Conservation (phyloP, 2,329 filamentous ascomycete genomes). For the Bimuria novae-zelandiae region DNA sequence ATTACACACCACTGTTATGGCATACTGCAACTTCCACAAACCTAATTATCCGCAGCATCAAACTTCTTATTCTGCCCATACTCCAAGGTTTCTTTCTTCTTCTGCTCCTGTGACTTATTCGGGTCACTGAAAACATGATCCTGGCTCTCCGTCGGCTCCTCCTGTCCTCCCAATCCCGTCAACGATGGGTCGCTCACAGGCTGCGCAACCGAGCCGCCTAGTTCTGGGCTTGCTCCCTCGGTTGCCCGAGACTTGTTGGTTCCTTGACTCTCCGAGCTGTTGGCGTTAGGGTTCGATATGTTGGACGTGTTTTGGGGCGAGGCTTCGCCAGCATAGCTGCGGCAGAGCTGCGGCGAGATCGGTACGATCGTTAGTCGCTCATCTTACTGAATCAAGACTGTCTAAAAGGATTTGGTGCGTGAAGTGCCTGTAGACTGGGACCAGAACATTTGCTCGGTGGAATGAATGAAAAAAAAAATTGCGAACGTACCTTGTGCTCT, state of each 20-base stretch:
- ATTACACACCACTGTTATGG: too few species aligned
- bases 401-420: too few species aligned
- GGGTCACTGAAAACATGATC: constrained; percentile 25
- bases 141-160: constrained; percentile 23
- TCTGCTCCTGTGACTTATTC: constrained; percentile 21
- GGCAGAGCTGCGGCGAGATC: constrained; percentile 6
- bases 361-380: too few species aligned
- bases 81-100: constrained; percentile 19
- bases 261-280: constrained; percentile 15
- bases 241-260: constrained; percentile 18
- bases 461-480: neutral
- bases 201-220: constrained; percentile 15
- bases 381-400: too few species aligned
- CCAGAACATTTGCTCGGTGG: neutral
- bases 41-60: constrained; percentile 15
- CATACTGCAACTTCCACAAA: too few species aligned
- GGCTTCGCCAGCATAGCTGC: constrained; percentile 13
- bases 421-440: too few species aligned
- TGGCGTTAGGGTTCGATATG: constrained; percentile 18
- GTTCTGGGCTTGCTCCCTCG: constrained; percentile 9
- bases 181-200: constrained; percentile 19
- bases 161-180: constrained; percentile 10
- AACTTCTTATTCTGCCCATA: constrained; percentile 23
- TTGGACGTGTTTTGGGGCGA: constrained; percentile 18
- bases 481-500: constrained; percentile 7